These are phyloP conservation scores for Cantharellus anzutake DNA, from an alignment of 768 basidiomycete species.

Conservation along the genomic window DNA sequence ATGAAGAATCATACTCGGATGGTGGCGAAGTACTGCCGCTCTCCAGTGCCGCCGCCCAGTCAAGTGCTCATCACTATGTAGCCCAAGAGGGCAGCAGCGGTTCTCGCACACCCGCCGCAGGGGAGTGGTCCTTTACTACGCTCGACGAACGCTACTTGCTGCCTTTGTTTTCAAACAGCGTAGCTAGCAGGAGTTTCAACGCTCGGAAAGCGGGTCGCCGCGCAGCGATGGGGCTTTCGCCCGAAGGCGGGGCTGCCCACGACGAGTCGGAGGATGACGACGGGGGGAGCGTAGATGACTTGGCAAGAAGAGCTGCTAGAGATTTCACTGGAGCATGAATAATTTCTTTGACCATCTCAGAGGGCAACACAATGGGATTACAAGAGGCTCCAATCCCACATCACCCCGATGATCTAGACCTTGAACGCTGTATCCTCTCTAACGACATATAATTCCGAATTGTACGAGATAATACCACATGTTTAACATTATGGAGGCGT, in stretches of 20 bases:
- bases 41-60: constrained; percentile 19
- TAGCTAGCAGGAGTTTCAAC: constrained; percentile 72
- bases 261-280: neutral
- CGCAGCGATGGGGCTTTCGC: neutral
- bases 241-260: neutral
- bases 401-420: too few relatives aligned
- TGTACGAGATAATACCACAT: neutral
- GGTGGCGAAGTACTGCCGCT: constrained; percentile 58
- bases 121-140: constrained; percentile 63
- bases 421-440: neutral
- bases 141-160: constrained; percentile 88
- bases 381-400: too few relatives aligned
- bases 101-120: neutral
- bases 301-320: neutral
- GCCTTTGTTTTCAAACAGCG: constrained; percentile 83
- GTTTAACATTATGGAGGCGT: neutral
- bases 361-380: neutral
- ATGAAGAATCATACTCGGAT: constrained; percentile 53
- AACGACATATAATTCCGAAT: neutral
- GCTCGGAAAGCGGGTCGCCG: constrained; percentile 27
- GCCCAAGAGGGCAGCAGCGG: neutral
- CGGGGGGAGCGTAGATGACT: neutral
- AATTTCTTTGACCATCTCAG: neutral
- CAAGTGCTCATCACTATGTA: neutral
- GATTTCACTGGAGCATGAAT: neutral